These are phyloP conservation scores for Boechera divaricarpa DNA, from an alignment of 345 rosid genomes.

Conservation along the genomic window DNA sequence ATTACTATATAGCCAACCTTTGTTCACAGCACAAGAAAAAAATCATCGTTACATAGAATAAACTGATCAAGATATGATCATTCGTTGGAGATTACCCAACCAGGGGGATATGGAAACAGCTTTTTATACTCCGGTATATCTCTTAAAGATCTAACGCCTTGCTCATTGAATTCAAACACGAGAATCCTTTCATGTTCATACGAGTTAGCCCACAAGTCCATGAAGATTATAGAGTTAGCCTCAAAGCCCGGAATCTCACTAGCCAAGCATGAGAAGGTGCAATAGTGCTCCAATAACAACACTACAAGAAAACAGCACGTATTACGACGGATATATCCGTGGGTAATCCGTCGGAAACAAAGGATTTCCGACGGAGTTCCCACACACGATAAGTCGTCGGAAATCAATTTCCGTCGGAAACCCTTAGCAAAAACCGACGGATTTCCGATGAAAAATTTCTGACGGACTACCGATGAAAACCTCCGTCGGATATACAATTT, in stretches of 20 bases:
- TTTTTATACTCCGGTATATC: slow-evolving; percentile 10
- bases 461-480: too few relatives aligned
- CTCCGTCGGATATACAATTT: too few relatives aligned
- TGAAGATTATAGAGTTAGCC: slow-evolving; percentile 19
- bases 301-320: not conserved
- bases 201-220: not conserved
- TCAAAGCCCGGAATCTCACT: slow-evolving; percentile 29
- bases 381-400: too few relatives aligned
- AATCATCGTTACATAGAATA: not conserved
- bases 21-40: not conserved
- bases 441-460: too few relatives aligned
- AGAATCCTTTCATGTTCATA: not conserved
- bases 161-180: slow-evolving; percentile 11
- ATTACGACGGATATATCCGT: too few relatives aligned
- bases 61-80: not conserved
- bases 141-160: slow-evolving; percentile 17
- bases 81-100: slow-evolving; percentile 30
- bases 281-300: slow-evolving; percentile 22
- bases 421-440: too few relatives aligned
- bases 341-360: too few relatives aligned
- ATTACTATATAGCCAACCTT: not conserved
- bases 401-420: too few relatives aligned
- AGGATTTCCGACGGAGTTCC: too few relatives aligned
- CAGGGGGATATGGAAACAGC: slow-evolving; percentile 22
- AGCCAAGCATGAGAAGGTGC: slow-evolving; percentile 34